Base-by-base conservation (phyloP, 441 rosid genomes). In the Codiaeum variegatum region DNA sequence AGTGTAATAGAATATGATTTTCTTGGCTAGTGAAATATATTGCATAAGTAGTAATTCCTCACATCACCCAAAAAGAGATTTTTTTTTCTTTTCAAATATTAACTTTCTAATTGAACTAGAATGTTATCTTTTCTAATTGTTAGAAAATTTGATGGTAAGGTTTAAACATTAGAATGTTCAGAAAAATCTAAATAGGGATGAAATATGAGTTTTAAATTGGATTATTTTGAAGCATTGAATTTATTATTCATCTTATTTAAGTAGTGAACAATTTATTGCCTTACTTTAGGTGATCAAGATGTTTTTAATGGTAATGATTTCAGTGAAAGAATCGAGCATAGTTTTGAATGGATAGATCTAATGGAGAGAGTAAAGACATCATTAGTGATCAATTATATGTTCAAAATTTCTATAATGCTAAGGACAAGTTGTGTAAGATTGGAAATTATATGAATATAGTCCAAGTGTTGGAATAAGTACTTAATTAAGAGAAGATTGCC, bases 401-500 rank as follows among this genome's bases (percentile, higher is more conserved):
- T 29, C 76, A 73, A 55, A 82, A 59, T 5, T 70, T 59, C 28
- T 51, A 66, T 61, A 79, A 67, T 34, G 46, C 36, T 26, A 74
- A 73, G 54, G 80, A 79, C 26, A 71, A 61, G 24, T n/a, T 13
- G 16, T 76, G 40, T 21, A 51, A 44, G 69, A 31, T 46, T 69
- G 76, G 62, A 51, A 73, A 82, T 51, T 83, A 78, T 47, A 76
- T 67, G n/a, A 74, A 79, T 67, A 75, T 72, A 67, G 81, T 82
- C 77, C 81, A 77, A 64, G 69, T 64, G 74, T 78, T 91, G 76
- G 84, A 85, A 81, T 76, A 69, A 75, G 80, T 83, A 54, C 88
- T 92, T 73, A 84, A 79, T 66, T 78, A 77, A 60, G 82, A 80
- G 77, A 81, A 71, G 67, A 46, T 75, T 69, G 78, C 68, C 2